Conservation (phyloP, 2,329 filamentous ascomycete genomes). For the Calonectria pteridis region DNA sequence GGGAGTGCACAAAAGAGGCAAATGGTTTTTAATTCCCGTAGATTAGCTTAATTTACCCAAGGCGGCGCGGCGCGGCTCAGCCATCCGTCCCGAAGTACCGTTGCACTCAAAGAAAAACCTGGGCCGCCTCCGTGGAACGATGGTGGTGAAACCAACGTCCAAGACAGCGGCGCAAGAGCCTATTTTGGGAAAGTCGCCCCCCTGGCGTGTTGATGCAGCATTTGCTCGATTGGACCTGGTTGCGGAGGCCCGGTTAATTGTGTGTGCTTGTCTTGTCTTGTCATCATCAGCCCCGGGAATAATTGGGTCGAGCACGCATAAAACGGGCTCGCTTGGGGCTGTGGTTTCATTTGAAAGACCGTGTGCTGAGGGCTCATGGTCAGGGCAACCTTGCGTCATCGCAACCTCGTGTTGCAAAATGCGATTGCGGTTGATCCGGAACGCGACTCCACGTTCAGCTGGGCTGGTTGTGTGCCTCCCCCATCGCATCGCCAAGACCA, state of each 20-base stretch:
- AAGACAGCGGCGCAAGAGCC: neutral
- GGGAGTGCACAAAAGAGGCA: neutral
- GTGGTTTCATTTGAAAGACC: neutral
- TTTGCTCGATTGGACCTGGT: neutral
- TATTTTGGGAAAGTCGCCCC: neutral
- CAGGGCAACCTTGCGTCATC: conserved; percentile 6
- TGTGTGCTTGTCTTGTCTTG: neutral
- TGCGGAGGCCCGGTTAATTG: neutral
- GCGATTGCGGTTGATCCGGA: neutral
- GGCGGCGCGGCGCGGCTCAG: neutral
- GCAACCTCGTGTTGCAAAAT: neutral
- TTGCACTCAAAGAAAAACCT: neutral
- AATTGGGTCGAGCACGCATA: neutral
- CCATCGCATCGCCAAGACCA: neutral
- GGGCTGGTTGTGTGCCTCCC: too few relatives aligned
- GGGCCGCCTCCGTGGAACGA: neutral
- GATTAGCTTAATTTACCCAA: neutral
- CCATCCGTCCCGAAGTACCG: neutral
- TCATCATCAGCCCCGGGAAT: neutral
- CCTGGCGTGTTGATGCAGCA: neutral
- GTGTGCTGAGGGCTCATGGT: neutral
- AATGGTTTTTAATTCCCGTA: neutral
- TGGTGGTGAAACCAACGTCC: neutral
- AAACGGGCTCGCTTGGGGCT: neutral
- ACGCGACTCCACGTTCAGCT: neutral